A percentile compares a stretch with the other conserved stretches of the same genome.
Conservation (phyloP, 1,284 basidiomycete species). For the Malassezia sp. region DNA sequence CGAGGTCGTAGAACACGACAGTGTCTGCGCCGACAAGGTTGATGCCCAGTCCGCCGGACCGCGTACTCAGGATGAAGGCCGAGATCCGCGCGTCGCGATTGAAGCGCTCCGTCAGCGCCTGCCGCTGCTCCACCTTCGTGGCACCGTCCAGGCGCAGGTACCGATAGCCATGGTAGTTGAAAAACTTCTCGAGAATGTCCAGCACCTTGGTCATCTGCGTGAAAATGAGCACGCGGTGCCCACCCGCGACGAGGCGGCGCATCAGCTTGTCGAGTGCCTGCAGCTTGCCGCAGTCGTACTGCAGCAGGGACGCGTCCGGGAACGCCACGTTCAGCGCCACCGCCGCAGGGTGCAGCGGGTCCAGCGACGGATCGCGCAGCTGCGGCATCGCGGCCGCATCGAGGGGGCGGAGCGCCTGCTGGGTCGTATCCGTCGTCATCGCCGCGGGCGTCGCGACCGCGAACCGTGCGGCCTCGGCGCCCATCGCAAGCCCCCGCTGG, state of each 20-base stretch:
- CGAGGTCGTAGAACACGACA: slow-evolving; percentile 90
- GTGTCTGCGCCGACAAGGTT: slow-evolving; percentile 90
- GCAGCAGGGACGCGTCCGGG: slow-evolving; percentile 75
- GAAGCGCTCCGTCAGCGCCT: slow-evolving; percentile 92
- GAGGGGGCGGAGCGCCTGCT: slow-evolving; percentile 53
- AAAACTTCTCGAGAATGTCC: slow-evolving; percentile 84
- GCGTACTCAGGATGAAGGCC: slow-evolving; percentile 83
- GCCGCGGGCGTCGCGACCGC: slow-evolving; percentile 71
- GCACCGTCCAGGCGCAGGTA: slow-evolving; percentile 86
- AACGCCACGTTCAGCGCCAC: slow-evolving; percentile 88
- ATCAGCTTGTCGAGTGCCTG: slow-evolving; percentile 70
- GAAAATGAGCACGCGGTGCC: slow-evolving; percentile 84
- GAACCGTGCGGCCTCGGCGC: slow-evolving; percentile 59
- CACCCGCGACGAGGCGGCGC: slow-evolving; percentile 69
- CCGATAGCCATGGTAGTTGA: slow-evolving; percentile 83
- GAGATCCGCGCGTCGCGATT: slow-evolving; percentile 81
- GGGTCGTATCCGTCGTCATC: slow-evolving; percentile 64
- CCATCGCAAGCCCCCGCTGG: slow-evolving; percentile 55
- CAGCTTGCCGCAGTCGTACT: slow-evolving; percentile 93
- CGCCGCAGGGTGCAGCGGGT: slow-evolving; percentile 58
- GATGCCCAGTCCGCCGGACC: slow-evolving; percentile 90
- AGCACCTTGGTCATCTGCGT: slow-evolving; percentile 93
- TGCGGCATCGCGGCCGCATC: slow-evolving; percentile 19
- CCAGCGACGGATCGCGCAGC: slow-evolving; percentile 38
- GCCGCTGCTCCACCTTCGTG: slow-evolving; percentile 88